Evolutionary conservation across 495 filamentous ascomycete genomes (phyloP), one percentile per base, ranked within the genome.

Genomic region (Pyronema domesticum): DNA sequence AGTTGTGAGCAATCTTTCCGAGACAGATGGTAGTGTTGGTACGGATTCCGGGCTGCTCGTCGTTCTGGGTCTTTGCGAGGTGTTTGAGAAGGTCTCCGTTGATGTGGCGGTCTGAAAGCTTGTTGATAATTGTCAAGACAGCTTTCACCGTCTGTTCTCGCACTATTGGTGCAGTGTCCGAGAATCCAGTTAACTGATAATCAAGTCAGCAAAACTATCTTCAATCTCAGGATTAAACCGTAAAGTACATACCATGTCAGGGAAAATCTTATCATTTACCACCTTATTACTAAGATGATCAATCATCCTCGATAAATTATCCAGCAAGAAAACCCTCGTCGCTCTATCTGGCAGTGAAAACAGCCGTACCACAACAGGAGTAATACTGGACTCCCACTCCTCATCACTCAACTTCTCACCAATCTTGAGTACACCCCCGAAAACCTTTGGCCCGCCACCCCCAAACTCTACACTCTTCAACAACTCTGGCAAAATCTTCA

Each of bases 1-100:
- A 71, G 60, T 94, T 83, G 60, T 85, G 89, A 1, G 91, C 88
- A 57, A 98, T 95, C 60, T 91, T 94, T 11, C 91, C 91, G 8
- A 98, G 69, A 64, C 91, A 96, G 33, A 98, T 96, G 0, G 93
- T 96, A 0, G 91, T 98, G 65, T 98, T 98, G 6, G 91, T 98
- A 56, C 91, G 78, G 51, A 98, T 98, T 6, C 91, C 91, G 14
- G 93, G 89, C 61, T 98, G 89, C 63, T 95, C 89, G 58, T 98
- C 91, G 60, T 96, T 96, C 37, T 91, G 85, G 6, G 89, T 95
- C 63, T 95, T 95, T 51, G 91, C 93, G 18, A 98, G 73, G 64
- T 94, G 83, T 65, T 82, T 84, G 35, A 98, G 70, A 9, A 98
- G 70, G 58, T 98, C 91, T 49, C 93, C 91, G 60, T 98, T 96